Evolutionary conservation across 139 green algal genomes (phyloP), one percentile per base, ranked within the genome.

Genomic region (Nannochloris sp.): DNA sequence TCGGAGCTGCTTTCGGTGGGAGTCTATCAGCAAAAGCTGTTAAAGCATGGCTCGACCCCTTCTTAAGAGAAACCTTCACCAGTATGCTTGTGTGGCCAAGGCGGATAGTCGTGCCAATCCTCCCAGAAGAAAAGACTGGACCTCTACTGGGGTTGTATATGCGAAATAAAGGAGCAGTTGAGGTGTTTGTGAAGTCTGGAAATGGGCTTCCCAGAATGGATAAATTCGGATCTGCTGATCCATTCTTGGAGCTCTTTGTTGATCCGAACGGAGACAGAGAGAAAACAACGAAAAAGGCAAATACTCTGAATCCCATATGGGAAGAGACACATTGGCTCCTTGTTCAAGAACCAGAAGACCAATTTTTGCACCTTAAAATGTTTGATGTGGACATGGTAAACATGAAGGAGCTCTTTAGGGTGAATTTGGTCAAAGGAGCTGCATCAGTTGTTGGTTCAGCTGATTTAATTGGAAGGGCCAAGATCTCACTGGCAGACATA

Each of bases 361-460:
- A 86, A 71, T 25, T 29, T 2, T 49, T 82, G 25, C 50, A 71
- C 3, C 14, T 81, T 1, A 64, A 75, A 63, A 59, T 85, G 59
- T 87, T 85, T 66, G 86, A 89, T 43, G 59, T 83, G 44, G 89
- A 91, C 70, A 78, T 74, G 48, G 60, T 85, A 48, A 79, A 78
- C 45, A 74, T 78, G n/a, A 88, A 86, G 65, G 68, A 82, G 60
- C 37, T 82, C 62, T 49, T 82, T 26, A 71, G 62, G 23, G 36
- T 83, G 20, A 82, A 84, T 55, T 45, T 82, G 40, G 23, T 82
- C 23, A 84, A 84, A 67, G 73, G 73, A 51, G 66, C 77, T 12
- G 45, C 59, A 30, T 62, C 69, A 4, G 68, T 77, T n/a, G 12
- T 84, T 2, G 72, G 62, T 13, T 31, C 65, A 14, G 44, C 65